phyloP scores from a whole-genome alignment of 768 basidiomycete genomes.

The Leccinellum rugosiceps region DNA sequence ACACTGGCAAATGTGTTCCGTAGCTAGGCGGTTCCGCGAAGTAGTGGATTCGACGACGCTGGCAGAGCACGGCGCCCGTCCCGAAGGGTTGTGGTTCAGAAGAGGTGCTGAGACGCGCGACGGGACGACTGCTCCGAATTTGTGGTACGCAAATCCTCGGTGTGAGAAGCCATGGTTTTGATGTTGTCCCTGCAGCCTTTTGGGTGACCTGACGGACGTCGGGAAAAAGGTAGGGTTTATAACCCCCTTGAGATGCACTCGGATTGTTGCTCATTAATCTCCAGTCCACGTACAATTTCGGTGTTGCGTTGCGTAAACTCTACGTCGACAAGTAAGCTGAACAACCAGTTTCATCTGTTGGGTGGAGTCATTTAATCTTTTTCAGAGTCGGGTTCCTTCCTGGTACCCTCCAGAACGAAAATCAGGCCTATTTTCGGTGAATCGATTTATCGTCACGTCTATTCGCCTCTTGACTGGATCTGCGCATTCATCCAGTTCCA shows the following conservation, averaged over 20 bases:
- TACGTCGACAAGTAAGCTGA: constrained; percentile 60
- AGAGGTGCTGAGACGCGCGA: constrained; percentile 56
- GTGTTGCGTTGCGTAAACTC: constrained; percentile 53
- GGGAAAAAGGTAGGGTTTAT: constrained; percentile 53
- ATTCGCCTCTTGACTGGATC: neutral
- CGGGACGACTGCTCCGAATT: constrained; percentile 50
- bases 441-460: neutral
- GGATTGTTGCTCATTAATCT: neutral
- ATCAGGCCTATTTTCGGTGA: constrained; percentile 59
- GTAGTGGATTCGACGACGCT: constrained; percentile 34
- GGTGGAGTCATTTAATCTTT: neutral
- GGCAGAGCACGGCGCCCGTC: constrained; percentile 3
- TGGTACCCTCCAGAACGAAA: constrained; percentile 40
- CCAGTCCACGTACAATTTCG: constrained; percentile 67
- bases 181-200: constrained; percentile 41
- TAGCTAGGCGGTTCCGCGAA: constrained; percentile 47
- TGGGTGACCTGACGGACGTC: constrained; percentile 50
- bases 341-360: neutral
- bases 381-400: constrained; percentile 65
- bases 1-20: constrained; percentile 66
- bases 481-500: constrained; percentile 43
- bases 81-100: constrained; percentile 36
- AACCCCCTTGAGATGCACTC: neutral
- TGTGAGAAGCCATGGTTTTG: neutral
- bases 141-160: constrained; percentile 50